Conservation (phyloP, 2,329 filamentous ascomycete species). For the Pseudogymnoascus sp. region DNA sequence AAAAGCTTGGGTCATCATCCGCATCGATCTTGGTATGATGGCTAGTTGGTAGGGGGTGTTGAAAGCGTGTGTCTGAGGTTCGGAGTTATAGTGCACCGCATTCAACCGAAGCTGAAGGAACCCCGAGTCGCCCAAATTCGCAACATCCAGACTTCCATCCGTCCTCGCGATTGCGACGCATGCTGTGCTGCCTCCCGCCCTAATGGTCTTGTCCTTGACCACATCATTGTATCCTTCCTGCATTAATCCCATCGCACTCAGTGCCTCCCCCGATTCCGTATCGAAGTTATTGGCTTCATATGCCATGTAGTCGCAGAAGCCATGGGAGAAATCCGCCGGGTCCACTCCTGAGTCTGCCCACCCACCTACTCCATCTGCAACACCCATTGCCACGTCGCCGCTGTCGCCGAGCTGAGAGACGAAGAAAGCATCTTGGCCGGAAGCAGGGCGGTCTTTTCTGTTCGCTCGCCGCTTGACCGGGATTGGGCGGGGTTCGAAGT, state of each 20-base stretch:
- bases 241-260: slow-evolving; percentile 63
- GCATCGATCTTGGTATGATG: slow-evolving; percentile 71
- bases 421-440: slow-evolving; percentile 95
- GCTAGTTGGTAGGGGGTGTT: slow-evolving; percentile 96
- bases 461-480: neutral
- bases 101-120: slow-evolving; percentile 82
- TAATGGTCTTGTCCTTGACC: slow-evolving; percentile 61
- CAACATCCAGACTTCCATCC: slow-evolving; percentile 71
- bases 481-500: slow-evolving; percentile 50
- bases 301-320: slow-evolving; percentile 89
- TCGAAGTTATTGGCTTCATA: slow-evolving; percentile 45
- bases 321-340: slow-evolving; percentile 90
- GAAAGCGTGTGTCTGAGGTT: slow-evolving; percentile 90
- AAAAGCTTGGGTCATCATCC: slow-evolving; percentile 72
- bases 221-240: slow-evolving; percentile 78
- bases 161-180: slow-evolving; percentile 71
- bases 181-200: slow-evolving; percentile 84
- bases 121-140: slow-evolving; percentile 92
- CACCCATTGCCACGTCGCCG: slow-evolving; percentile 68
- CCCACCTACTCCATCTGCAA: slow-evolving; percentile 91
- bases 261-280: slow-evolving; percentile 23
- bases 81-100: slow-evolving; percentile 73
- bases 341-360: slow-evolving; percentile 92
- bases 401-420: slow-evolving; percentile 68
- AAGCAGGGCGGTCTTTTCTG: slow-evolving; percentile 50